Conservation (phyloP, 139 green algal species). For the Picochlorum sp. region DNA sequence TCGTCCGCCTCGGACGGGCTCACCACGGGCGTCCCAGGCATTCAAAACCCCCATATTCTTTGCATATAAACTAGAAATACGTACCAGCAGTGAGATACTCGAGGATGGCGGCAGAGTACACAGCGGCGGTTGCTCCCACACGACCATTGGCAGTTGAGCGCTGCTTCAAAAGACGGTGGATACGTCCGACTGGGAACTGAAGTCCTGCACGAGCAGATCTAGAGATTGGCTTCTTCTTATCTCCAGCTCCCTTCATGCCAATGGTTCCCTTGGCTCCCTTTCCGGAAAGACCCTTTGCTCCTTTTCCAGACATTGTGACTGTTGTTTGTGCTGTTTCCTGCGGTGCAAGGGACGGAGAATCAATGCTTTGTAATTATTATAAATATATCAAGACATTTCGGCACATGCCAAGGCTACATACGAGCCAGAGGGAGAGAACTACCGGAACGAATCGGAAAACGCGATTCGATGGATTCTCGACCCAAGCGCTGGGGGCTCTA, state of each 20-base stretch:
- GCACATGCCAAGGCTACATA: too few species aligned
- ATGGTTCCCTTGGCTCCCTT: constrained; percentile 95
- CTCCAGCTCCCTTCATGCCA: constrained; percentile 35
- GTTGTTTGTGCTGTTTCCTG: too few species aligned
- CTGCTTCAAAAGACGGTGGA: constrained; percentile 95
- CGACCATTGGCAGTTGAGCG: constrained; percentile 89
- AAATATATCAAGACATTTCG: too few species aligned
- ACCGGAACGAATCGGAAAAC: too few species aligned
- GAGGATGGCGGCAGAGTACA: constrained; percentile 97
- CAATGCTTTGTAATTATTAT: too few species aligned
- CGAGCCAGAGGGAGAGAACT: too few species aligned
- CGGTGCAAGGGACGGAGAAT: too few species aligned
- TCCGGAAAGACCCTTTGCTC: constrained; percentile 82
- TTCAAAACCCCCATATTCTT: too few species aligned
- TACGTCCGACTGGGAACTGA: constrained; percentile 96
- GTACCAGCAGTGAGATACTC: constrained; percentile 42
- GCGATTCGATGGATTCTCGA: too few species aligned
- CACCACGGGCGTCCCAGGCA: too few species aligned
- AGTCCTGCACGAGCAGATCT: constrained; percentile 71
- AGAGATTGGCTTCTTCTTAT: constrained; percentile 80
- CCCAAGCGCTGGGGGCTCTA: too few species aligned
- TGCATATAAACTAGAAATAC: background rate
- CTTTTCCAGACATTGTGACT: constrained; percentile 66
- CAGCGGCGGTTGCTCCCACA: constrained; percentile 94
- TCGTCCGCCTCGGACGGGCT: too few species aligned